These are phyloP conservation scores for Oryza rufipogon DNA, from an alignment of 176 grass and related monocot species.

Conservation along the genomic window DNA sequence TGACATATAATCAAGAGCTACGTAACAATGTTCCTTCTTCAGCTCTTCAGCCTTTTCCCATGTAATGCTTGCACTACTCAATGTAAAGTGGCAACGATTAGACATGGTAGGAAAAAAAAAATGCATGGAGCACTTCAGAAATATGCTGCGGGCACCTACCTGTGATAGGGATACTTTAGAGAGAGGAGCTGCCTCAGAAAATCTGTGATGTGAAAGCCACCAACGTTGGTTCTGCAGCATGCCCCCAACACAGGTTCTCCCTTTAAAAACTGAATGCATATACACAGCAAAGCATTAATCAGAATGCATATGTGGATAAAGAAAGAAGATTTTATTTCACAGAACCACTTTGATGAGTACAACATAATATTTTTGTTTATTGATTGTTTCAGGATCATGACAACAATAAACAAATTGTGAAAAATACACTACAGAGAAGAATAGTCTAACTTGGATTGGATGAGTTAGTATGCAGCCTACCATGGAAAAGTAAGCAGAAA, in stretches of 20 bases:
- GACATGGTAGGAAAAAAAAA: conserved; percentile 28
- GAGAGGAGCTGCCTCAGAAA: conserved; percentile 97
- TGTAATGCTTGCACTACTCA: conserved; percentile 81
- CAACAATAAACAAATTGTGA: conserved; percentile 14
- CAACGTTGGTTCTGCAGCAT: conserved; percentile 87
- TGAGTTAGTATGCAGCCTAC: background rate
- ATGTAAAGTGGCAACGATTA: conserved; percentile 30
- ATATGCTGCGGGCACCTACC: conserved; percentile 59
- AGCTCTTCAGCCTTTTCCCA: conserved; percentile 96
- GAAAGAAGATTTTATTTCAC: background rate
- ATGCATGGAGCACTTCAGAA: conserved; percentile 31
- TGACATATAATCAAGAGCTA: conserved; percentile 74
- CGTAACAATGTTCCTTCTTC: conserved; percentile 94
- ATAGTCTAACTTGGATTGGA: background rate
- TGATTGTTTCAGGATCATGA: background rate
- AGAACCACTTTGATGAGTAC: conserved; percentile 14
- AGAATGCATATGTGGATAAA: conserved; percentile 32
- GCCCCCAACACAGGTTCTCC: conserved; percentile 85
- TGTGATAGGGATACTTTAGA: conserved; percentile 92
- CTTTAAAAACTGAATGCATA: conserved; percentile 75
- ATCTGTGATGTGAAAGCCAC: conserved; percentile 89
- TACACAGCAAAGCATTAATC: conserved; percentile 33
- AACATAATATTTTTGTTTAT: conserved; percentile 7
- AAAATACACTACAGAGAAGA: conserved; percentile 8
- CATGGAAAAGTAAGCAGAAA: too few species aligned